Conservation (phyloP, 768 basidiomycete genomes). For the Pleurotus cornucopiae region DNA sequence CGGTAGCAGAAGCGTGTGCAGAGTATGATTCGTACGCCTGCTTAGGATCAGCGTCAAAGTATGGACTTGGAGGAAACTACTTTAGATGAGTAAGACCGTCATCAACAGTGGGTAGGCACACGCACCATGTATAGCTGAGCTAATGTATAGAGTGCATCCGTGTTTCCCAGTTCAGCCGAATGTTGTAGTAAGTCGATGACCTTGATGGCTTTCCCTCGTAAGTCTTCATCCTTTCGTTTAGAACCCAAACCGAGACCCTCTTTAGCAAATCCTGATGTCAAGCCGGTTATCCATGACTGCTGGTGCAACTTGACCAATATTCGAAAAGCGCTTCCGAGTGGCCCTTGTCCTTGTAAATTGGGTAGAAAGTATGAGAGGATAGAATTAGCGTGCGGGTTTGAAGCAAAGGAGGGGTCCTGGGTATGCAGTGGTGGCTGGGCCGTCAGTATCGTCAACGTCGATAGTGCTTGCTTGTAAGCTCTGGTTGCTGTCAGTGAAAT, state of each 20-base stretch:
- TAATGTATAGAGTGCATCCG: slow-evolving; percentile 66
- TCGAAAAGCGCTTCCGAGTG: slow-evolving; percentile 65
- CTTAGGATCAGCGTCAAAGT: slow-evolving; percentile 59
- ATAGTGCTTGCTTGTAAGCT: slow-evolving; percentile 73
- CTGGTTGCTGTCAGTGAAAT: slow-evolving; percentile 44
- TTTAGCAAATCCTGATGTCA: slow-evolving; percentile 37
- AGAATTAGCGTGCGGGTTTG: slow-evolving; percentile 38
- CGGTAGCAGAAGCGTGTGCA: slow-evolving; percentile 61
- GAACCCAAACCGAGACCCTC: slow-evolving; percentile 34
- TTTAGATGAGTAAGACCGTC: not conserved
- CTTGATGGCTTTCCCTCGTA: slow-evolving; percentile 70
- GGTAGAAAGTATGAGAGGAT: slow-evolving; percentile 66
- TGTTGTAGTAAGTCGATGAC: slow-evolving; percentile 78
- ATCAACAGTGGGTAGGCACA: not conserved
- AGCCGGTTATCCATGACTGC: slow-evolving; percentile 28
- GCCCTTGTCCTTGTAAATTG: slow-evolving; percentile 72
- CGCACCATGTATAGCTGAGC: slow-evolving; percentile 63
- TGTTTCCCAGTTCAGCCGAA: slow-evolving; percentile 74
- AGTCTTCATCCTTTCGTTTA: slow-evolving; percentile 62
- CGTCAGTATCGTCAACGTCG: slow-evolving; percentile 64
- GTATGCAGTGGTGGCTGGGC: slow-evolving; percentile 52
- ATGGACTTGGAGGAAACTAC: slow-evolving; percentile 70
- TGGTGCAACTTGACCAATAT: slow-evolving; percentile 65
- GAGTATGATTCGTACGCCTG: slow-evolving; percentile 62
- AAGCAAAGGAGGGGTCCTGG: slow-evolving; percentile 48